Percentiles rank a stretch among this genome's conserved stretches.
Conservation (phyloP, 2,329 filamentous ascomycete species). For the Knoxdaviesia proteae region DNA sequence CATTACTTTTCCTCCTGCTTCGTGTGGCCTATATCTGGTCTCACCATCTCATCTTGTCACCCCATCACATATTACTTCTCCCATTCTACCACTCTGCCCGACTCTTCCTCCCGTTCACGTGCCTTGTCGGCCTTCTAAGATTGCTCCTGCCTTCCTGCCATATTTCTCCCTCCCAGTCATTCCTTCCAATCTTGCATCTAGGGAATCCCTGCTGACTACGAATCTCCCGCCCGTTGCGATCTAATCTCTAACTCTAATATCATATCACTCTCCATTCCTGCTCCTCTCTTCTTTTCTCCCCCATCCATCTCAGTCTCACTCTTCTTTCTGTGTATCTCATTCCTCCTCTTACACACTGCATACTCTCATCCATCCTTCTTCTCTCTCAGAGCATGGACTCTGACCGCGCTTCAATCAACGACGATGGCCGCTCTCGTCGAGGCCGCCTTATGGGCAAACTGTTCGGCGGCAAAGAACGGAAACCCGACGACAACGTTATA, state of each 20-base stretch:
- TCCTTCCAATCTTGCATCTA: too few species aligned
- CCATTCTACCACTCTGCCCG: too few species aligned
- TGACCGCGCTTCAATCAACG: slow-evolving; percentile 18
- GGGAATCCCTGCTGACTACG: background rate
- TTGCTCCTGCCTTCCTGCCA: too few species aligned
- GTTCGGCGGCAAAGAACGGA: slow-evolving; percentile 24
- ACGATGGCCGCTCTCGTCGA: slow-evolving; percentile 23
- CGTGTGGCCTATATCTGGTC: too few species aligned
- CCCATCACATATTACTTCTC: too few species aligned
- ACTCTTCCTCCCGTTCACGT: too few species aligned
- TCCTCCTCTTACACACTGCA: too few species aligned
- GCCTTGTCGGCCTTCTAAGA: too few species aligned
- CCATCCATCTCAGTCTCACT: background rate
- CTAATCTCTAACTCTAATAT: background rate
- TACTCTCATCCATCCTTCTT: background rate
- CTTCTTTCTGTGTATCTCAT: too few species aligned
- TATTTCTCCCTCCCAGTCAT: too few species aligned
- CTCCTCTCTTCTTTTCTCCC: background rate
- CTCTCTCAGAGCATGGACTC: slow-evolving; percentile 4
- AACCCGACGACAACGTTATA: slow-evolving; percentile 14
- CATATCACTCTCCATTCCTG: background rate
- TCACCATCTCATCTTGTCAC: too few species aligned
- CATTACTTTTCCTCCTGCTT: too few species aligned
- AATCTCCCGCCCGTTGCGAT: background rate
- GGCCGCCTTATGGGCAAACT: slow-evolving; percentile 43